Evolutionary conservation across 2,329 filamentous ascomycete species (phyloP).

Genomic region (Cladosporium sp.): DNA sequence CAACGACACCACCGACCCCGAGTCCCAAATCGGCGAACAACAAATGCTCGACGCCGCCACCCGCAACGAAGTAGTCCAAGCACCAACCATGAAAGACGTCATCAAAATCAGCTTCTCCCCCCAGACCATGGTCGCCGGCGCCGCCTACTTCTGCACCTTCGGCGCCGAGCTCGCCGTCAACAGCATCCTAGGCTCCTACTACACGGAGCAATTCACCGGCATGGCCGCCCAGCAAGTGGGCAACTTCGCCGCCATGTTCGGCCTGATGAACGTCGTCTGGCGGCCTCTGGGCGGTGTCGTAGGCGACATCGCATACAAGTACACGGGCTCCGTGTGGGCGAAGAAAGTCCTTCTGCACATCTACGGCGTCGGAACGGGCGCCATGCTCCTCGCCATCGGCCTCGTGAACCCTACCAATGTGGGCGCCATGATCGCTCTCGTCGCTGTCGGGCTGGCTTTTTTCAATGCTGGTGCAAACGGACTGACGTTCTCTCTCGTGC

Average conservation of each 20-base stretch:
- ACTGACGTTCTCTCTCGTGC: constrained; percentile 78
- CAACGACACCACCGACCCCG: constrained; percentile 23
- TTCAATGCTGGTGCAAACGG: constrained; percentile 85
- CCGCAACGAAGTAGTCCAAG: constrained; percentile 56
- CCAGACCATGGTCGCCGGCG: constrained; percentile 49
- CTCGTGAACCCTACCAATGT: constrained; percentile 57
- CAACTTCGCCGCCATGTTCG: constrained; percentile 68
- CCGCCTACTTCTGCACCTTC: constrained; percentile 57
- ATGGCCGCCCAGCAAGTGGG: constrained; percentile 53
- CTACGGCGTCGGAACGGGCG: constrained; percentile 53
- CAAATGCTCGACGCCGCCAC: constrained; percentile 54
- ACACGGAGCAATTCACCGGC: constrained; percentile 48
- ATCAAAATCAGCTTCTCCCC: constrained; percentile 59
- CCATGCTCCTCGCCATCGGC: constrained; percentile 60
- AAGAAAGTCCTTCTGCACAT: constrained; percentile 61
- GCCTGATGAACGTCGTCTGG: constrained; percentile 65
- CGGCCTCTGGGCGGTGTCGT: constrained; percentile 62
- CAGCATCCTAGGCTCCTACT: constrained; percentile 56
- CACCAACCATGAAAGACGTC: constrained; percentile 57
- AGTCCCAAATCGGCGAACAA: constrained; percentile 43
- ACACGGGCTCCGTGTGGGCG: constrained; percentile 51
- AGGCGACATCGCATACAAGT: constrained; percentile 52
- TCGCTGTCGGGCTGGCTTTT: constrained; percentile 70
- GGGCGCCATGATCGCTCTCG: constrained; percentile 67
- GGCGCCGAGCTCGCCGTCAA: constrained; percentile 58